Conservation (phyloP, 352 stramenopile genomes). For the Phytopythium aichiense region DNA sequence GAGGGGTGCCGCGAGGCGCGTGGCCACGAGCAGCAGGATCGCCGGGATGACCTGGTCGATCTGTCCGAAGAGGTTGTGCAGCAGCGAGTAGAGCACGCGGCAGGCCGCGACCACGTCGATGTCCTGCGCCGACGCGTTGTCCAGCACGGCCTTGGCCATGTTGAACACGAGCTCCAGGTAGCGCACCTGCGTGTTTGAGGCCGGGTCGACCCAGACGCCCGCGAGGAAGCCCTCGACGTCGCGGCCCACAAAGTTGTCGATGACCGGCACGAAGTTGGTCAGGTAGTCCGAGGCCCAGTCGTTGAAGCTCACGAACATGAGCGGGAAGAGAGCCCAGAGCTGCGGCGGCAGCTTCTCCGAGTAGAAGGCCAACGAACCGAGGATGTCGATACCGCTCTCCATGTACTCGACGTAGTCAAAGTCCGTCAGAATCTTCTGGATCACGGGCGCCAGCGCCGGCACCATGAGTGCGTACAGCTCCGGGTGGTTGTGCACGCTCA, state of each 20-base stretch:
- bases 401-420: conserved; percentile 97
- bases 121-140: conserved; percentile 56
- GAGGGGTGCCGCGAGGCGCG: conserved; percentile 50
- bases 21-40: conserved; percentile 68
- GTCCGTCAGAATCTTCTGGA: conserved; percentile 95
- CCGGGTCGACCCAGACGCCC: conserved; percentile 38
- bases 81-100: conserved; percentile 70
- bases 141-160: conserved; percentile 74
- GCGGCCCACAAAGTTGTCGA: conserved; percentile 95
- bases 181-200: conserved; percentile 35
- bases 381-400: conserved; percentile 94
- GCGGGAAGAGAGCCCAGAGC: conserved; percentile 95
- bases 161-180: conserved; percentile 82
- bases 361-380: conserved; percentile 96
- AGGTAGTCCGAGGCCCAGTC: conserved; percentile 96
- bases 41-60: conserved; percentile 72
- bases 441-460: conserved; percentile 91
- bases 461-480: conserved; percentile 89
- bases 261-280: conserved; percentile 93
- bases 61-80: conserved; percentile 84
- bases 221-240: conserved; percentile 71
- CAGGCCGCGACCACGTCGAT: conserved; percentile 70
- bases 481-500: conserved; percentile 78
- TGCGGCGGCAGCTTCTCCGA: conserved; percentile 88
- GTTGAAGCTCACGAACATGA: conserved; percentile 95